A percentile compares a stretch with the other conserved stretches of the same genome.
Evolutionary conservation across 75 land plant genomes (phyloP).

Genomic region (Chamaecyparis obtusa): DNA sequence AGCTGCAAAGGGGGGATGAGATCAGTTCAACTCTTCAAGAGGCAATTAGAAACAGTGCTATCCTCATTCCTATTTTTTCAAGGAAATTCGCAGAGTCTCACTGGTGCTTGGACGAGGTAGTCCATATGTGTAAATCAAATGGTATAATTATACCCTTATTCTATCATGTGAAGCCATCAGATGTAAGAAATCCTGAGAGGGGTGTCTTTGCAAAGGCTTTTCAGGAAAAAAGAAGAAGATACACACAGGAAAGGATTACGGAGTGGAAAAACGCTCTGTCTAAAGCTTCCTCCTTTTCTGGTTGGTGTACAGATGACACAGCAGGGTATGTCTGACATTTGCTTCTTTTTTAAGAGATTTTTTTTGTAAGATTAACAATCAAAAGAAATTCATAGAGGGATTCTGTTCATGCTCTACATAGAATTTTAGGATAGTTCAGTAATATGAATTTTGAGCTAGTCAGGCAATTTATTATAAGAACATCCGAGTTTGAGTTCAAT

Average conservation of each 20-base stretch:
- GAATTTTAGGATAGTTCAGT: not conserved
- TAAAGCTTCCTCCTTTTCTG: slow-evolving; percentile 12
- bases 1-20: not conserved
- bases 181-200: not conserved
- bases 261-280: slow-evolving; percentile 10
- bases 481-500: not conserved
- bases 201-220: not conserved
- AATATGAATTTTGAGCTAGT: not conserved
- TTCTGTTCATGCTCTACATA: not conserved
- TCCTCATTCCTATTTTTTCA: slow-evolving; percentile 11
- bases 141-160: slow-evolving; percentile 6
- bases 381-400: not conserved
- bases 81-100: slow-evolving; percentile 5
- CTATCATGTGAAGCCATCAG: slow-evolving; percentile 11
- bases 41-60: not conserved
- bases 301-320: slow-evolving; percentile 11
- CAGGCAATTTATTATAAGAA: not conserved
- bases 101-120: slow-evolving; percentile 9
- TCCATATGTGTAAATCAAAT: not conserved
- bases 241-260: not conserved
- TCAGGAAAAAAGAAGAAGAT: not conserved
- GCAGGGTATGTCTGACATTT: not conserved
- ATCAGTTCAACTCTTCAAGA: not conserved
- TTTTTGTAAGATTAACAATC: not conserved
- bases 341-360: not conserved